Base-by-base conservation (phyloP, 2,329 filamentous ascomycete genomes). In the Fusarium fracticaudum region DNA sequence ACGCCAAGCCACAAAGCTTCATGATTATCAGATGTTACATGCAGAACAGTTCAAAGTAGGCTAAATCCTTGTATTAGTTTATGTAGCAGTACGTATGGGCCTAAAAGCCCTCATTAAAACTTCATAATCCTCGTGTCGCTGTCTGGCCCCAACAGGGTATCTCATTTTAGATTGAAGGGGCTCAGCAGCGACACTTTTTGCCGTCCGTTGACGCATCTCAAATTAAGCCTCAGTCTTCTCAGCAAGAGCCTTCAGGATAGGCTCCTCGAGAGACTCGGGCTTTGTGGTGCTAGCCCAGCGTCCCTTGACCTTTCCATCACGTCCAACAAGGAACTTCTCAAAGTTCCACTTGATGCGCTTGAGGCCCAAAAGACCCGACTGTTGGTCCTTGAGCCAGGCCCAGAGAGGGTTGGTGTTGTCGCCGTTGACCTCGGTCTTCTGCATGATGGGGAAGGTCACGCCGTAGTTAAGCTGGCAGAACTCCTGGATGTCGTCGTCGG, bases 311-410 rank as follows among this genome's bases (percentile, higher is more conserved):
- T 92, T 89, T 33, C 96, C 96, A 83, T 98, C 94, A 71, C 90
- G 89, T 69, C 92, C 93, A 75, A 99, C 87, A 73, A 99, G 86
- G 85, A 98, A 99, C 90, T 99, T 99, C 85, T 99, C 96, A 87
- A 98, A 99, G 86, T 99, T 99, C 96, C 96, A 99, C 92, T 98
- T 98, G 79, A 99, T 88, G 72, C 92, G 85, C 91, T 97, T 96
- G 80, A 98, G 83, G 26, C 96, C 96, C 85, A 98, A 85, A 64
- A 98, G 80, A 29, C 96, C 95, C 2, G 96, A 89, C 87, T 94
- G 92, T 84, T 91, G 85, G 48, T 84, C 83, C 87, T 92, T 93
- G 80, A 93, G 83, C 90, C 90, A 99, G 81, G 93, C 88, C 83
- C 89, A 98, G 43, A 98, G 84, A 2, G 95, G 95, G 78, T 91